Conservation (phyloP, 257 asterid species). For the Haberlea rhodopensis region DNA sequence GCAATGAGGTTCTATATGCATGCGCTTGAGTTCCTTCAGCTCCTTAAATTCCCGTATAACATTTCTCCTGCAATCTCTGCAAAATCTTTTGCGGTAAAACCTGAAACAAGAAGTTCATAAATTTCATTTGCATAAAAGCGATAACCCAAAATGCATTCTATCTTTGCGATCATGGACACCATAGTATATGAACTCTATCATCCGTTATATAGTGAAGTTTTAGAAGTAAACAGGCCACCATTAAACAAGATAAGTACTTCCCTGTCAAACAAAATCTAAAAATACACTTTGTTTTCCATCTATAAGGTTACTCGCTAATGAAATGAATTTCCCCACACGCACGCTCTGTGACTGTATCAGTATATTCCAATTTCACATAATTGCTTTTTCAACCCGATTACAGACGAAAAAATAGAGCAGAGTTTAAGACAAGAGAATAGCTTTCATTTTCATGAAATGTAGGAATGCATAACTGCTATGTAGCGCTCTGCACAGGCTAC, state of each 20-base stretch:
- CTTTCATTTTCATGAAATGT: not conserved
- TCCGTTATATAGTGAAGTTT: not conserved
- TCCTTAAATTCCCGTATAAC: conserved; percentile 97
- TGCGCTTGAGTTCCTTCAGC: conserved; percentile 89
- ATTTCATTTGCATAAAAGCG: conserved; percentile 4
- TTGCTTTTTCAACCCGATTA: no score
- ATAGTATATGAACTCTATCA: not conserved
- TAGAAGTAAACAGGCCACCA: not conserved
- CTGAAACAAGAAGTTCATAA: conserved; percentile 42
- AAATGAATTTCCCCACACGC: no score
- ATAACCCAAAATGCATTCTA: not conserved
- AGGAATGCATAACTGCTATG: not conserved
- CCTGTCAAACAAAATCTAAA: not conserved
- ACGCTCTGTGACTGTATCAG: not conserved
- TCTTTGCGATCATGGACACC: not conserved
- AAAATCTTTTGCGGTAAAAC: conserved; percentile 95
- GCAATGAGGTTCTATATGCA: conserved; percentile 79
- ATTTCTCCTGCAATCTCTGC: conserved; percentile 97
- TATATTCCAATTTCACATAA: not conserved
- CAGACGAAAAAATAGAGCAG: no score
- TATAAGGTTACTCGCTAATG: not conserved
- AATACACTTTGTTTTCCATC: not conserved
- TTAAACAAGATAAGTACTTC: not conserved
- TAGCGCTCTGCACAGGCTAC: not conserved
- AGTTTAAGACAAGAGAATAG: not conserved